Evolutionary conservation across 306 rosid genomes (phyloP), one percentile per base, ranked within the genome.

Genomic region (Herpetospermum pedunculosum): DNA sequence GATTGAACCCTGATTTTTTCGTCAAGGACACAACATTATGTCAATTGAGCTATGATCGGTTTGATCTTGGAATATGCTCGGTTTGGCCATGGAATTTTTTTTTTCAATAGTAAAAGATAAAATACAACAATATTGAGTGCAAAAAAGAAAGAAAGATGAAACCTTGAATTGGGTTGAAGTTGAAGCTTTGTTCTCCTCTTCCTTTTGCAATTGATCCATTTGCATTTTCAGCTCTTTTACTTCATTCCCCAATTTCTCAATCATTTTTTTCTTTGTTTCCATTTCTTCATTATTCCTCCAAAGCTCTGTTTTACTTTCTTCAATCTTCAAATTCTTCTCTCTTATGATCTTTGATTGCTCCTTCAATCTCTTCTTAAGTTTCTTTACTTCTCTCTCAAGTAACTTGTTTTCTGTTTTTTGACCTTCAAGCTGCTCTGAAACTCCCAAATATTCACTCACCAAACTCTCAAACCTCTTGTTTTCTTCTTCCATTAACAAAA

Each of bases 341-440:
- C 77, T 72, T 19, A 85, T 80, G 34, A 79, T 47, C 19, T 53
- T 37, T 2, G 92, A 80, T 78, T 92, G 85, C 2, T 65, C 77
- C 75, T 52, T 88, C 26, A 77, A 81, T 78, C 76, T 82, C 76
- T 81, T 83, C 74, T 23, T 54, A 44, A 88, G 80, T 74, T 40
- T 85, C 77, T 84, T 81, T 38, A 84, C 81, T 76, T 78, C 83
- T 76, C 77, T 85, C 11, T 52, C 73, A 62, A 90, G 89, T 69
- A 80, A 32, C 77, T 72, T 60, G 72, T 80, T 87, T 73, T 89
- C 81, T 55, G 85, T 82, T 82, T 79, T 86, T 88, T 78, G 79
- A 55, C 73, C 43, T 68, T 88, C 86, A 35, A 84, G 54, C 14
- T 82, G 79, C 78, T 80, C 87, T 65, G 79, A 16, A 43, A 79